phyloP scores from a whole-genome alignment of 352 stramenopile genomes.

The Peronospora farinosa region DNA sequence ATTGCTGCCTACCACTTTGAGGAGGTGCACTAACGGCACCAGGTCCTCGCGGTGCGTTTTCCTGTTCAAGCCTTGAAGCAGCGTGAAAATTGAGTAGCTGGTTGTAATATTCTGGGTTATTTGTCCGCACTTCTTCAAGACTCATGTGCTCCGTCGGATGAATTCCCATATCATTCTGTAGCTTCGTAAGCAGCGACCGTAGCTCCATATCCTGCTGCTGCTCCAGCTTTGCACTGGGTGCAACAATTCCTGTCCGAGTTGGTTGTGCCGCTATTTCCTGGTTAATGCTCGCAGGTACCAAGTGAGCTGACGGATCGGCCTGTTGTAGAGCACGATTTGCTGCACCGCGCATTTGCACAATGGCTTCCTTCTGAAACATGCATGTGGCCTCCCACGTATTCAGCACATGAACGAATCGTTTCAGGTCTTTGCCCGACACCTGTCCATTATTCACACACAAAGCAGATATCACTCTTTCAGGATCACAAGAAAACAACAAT shows the following conservation, averaged over 20 bases:
- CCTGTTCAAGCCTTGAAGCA: slow-evolving; percentile 27
- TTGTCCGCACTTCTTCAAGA: slow-evolving; percentile 78
- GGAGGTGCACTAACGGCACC: slow-evolving; percentile 9
- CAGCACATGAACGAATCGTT: slow-evolving; percentile 77
- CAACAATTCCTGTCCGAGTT: slow-evolving; percentile 1
- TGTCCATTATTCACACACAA: slow-evolving; percentile 14
- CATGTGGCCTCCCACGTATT: slow-evolving; percentile 76
- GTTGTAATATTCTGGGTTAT: slow-evolving; percentile 82
- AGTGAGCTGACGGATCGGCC: slow-evolving; percentile 34
- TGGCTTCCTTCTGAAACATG: slow-evolving; percentile 47
- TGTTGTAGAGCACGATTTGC: slow-evolving; percentile 53
- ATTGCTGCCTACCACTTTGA: slow-evolving; percentile 13
- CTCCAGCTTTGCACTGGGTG: slow-evolving; percentile 18
- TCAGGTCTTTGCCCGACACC: slow-evolving; percentile 75
- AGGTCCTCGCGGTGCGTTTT: slow-evolving; percentile 5
- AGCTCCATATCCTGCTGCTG: slow-evolving; percentile 74
- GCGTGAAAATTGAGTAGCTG: slow-evolving; percentile 67
- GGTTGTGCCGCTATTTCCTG: slow-evolving; percentile 26
- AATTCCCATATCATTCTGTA: slow-evolving; percentile 86
- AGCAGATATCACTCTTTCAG: background rate
- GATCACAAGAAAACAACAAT: background rate
- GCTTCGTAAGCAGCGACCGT: slow-evolving; percentile 66
- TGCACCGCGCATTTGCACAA: slow-evolving; percentile 60
- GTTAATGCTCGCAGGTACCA: slow-evolving; percentile 47
- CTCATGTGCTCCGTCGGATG: slow-evolving; percentile 82